phyloP scores from a whole-genome alignment of 1,284 basidiomycete genomes.

The Pisolithus thermaeus region DNA sequence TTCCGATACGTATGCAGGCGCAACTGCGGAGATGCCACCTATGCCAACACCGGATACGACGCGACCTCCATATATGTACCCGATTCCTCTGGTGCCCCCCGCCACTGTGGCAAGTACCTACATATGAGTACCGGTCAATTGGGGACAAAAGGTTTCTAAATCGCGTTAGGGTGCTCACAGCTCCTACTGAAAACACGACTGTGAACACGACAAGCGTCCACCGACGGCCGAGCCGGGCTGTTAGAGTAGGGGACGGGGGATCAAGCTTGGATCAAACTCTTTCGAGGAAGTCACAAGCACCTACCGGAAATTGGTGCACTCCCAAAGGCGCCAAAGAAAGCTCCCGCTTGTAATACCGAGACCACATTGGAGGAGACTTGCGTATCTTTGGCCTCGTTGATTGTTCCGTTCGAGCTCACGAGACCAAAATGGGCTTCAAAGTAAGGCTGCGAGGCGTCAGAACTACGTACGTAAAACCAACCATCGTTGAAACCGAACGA shows the following conservation, averaged over 20 bases:
- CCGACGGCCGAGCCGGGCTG: conserved; percentile 51
- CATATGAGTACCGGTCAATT: background rate
- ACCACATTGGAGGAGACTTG: conserved; percentile 62
- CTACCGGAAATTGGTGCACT: conserved; percentile 60
- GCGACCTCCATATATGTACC: conserved; percentile 70
- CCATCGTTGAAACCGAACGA: conserved; percentile 10
- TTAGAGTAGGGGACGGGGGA: background rate
- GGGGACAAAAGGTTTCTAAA: background rate
- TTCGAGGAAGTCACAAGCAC: conserved; percentile 10
- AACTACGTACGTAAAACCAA: background rate
- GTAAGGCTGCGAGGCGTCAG: conserved; percentile 34
- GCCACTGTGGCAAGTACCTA: conserved; percentile 60
- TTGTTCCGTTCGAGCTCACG: conserved; percentile 32
- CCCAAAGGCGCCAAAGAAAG: conserved; percentile 72
- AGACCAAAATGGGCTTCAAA: conserved; percentile 64
- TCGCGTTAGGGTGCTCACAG: conserved; percentile 34
- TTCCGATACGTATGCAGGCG: conserved; percentile 75
- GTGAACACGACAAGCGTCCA: conserved; percentile 54
- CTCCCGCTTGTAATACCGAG: conserved; percentile 73
- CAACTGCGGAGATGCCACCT: conserved; percentile 55
- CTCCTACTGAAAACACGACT: conserved; percentile 61
- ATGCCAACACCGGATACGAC: conserved; percentile 59
- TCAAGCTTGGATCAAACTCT: background rate
- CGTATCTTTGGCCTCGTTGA: conserved; percentile 33
- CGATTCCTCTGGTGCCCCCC: conserved; percentile 46